Base-by-base conservation (phyloP, 2,329 filamentous ascomycete genomes). In the Sarocladiaceae sp. region DNA sequence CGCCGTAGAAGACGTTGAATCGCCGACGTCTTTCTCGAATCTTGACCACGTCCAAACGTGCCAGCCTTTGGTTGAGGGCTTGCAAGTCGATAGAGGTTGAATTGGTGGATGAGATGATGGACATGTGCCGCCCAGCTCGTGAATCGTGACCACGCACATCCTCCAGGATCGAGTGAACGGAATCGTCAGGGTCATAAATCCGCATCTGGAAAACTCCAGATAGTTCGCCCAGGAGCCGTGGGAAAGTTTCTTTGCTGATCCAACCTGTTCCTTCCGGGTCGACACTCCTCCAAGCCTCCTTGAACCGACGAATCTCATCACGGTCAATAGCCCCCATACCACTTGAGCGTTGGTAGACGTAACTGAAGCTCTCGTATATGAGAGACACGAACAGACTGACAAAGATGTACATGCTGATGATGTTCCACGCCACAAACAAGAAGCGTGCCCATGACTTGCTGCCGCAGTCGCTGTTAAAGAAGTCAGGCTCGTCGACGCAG, bases 391-490 rank as follows among this genome's bases (percentile, higher is more conserved):
- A 99, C 65, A 99, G 74, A 64, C 93, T 97, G 64, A 97, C 93
- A 64, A 99, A 99, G 63, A 99, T 96, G 72, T 99, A 99, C 94
- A 99, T 99, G 87, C 93, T 97, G 70, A 99, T 80, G 62, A 99
- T 93, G 74, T 99, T 99, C 94, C 94, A 99, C 4, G 87, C 83
- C 53, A 97, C 91, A 73, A 99, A 99, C 10, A 99, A 76, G 29
- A 85, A 83, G 50, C 91, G 80, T 7, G 94, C 91, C 91, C 94
- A 99, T 35, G 84, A 80, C 49, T 84, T 81, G 71, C 93, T 96
- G 54, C 94, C 94, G 64, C 94, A 99, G 70, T 99, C 95, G 61
- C 90, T 94, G 37, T 88, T 74, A 62, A 91, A 93, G 68, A 96
- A 97, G 35, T 79, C 78, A 1, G 73, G 63, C 31, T 79, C 79